Conservation (phyloP, 192 early-diverging fungal genomes). For the Coemansia sp. region DNA sequence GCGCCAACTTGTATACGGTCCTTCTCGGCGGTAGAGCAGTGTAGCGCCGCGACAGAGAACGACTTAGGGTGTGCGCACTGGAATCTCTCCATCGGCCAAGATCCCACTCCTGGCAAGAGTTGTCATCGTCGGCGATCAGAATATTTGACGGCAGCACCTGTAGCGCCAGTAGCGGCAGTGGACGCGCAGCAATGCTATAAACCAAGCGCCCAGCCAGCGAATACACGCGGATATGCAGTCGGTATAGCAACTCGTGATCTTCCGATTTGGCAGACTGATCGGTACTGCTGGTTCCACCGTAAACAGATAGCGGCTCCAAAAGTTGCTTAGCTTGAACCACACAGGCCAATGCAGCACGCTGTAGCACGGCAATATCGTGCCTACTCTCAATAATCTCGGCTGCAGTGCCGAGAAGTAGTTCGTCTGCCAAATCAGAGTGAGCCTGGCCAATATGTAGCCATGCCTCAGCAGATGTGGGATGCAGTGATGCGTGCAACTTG, state of each 20-base stretch:
- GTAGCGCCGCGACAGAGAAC: constrained; percentile 34
- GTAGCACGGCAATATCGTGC: constrained; percentile 38
- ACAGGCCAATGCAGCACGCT: constrained; percentile 42
- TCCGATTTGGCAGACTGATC: background rate
- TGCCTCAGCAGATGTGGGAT: constrained; percentile 28
- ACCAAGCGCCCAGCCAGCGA: constrained; percentile 31
- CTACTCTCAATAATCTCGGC: constrained; percentile 28
- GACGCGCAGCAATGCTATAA: constrained; percentile 35
- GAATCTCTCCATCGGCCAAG: constrained; percentile 25
- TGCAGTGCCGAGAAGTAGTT: constrained; percentile 43
- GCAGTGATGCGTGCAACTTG: constrained; percentile 39
- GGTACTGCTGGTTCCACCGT: background rate
- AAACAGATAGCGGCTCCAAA: constrained; percentile 6
- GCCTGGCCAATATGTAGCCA: constrained; percentile 45
- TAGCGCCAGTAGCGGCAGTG: constrained; percentile 34
- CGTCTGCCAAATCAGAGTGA: constrained; percentile 44
- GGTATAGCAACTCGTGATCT: background rate
- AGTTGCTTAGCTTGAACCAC: constrained; percentile 32
- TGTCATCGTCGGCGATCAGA: constrained; percentile 25
- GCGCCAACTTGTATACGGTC: constrained; percentile 26
- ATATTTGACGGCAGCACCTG: constrained; percentile 38
- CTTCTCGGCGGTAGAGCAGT: constrained; percentile 3
- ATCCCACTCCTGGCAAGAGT: constrained; percentile 35
- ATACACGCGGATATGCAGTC: constrained; percentile 20
- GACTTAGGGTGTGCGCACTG: constrained; percentile 7